phyloP scores from a whole-genome alignment of 2,329 filamentous ascomycete genomes.

The Phyllosticta ampelicida region DNA sequence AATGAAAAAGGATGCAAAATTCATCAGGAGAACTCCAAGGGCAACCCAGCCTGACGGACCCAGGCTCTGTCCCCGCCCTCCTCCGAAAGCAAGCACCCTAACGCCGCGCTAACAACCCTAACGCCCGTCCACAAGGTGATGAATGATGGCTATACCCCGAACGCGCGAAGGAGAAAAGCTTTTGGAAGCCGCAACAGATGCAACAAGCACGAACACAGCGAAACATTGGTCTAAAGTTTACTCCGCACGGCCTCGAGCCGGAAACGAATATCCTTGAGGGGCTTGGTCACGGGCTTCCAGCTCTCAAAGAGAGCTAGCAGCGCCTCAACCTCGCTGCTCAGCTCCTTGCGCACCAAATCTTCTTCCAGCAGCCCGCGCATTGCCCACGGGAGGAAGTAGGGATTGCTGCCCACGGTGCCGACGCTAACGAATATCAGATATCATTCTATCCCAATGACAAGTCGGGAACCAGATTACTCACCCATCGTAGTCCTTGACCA shows the following conservation, averaged over 20 bases:
- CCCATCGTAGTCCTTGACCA: conserved; percentile 24
- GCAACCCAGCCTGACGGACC: not conserved
- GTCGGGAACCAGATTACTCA: not conserved
- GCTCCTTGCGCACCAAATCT: conserved; percentile 72
- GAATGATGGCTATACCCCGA: no score
- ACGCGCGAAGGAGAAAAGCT: not conserved
- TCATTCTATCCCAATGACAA: not conserved
- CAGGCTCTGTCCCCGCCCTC: not conserved
- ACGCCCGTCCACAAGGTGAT: not conserved
- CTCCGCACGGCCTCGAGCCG: conserved; percentile 83
- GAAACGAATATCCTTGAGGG: conserved; percentile 91
- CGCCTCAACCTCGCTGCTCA: conserved; percentile 65
- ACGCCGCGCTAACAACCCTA: no score
- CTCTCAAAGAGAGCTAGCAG: conserved; percentile 82
- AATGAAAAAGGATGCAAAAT: no score
- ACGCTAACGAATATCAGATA: not conserved
- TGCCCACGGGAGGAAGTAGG: conserved; percentile 88
- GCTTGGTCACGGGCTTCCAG: conserved; percentile 85
- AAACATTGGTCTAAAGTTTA: conserved; percentile 48
- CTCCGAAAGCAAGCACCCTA: not conserved
- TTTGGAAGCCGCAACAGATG: not conserved
- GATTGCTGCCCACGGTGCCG: conserved; percentile 50
- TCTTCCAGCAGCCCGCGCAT: conserved; percentile 91
- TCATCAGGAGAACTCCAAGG: not conserved
- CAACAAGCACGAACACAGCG: no score